A percentile compares a stretch with the other conserved stretches of the same genome.
Evolutionary conservation across 176 grass and related monocot genomes (phyloP).

Genomic region (Triticum timopheevii): DNA sequence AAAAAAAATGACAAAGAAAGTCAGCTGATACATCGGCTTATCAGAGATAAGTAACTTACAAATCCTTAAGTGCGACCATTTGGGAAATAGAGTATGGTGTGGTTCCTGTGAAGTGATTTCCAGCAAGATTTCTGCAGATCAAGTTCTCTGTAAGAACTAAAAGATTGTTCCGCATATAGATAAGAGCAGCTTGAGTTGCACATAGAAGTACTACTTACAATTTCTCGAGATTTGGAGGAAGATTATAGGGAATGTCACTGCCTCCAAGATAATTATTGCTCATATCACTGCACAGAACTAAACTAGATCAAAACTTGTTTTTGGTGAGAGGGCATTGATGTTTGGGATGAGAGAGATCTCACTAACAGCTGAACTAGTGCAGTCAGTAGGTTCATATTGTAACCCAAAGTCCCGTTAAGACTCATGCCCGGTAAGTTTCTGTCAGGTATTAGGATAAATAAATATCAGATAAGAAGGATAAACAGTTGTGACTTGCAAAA

Average conservation of each 20-base stretch:
- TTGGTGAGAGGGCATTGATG: background rate
- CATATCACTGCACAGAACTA: slow-evolving; percentile 63
- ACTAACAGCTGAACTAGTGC: slow-evolving; percentile 77
- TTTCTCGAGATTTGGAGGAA: slow-evolving; percentile 81
- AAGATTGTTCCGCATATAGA: background rate
- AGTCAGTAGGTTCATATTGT: slow-evolving; percentile 77
- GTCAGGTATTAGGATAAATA: slow-evolving; percentile 18
- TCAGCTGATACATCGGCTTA: background rate
- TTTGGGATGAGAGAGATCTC: background rate
- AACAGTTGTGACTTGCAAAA: background rate
- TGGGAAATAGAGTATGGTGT: slow-evolving; percentile 76
- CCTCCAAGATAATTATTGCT: slow-evolving; percentile 87
- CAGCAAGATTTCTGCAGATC: slow-evolving; percentile 70
- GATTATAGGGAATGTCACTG: slow-evolving; percentile 74
- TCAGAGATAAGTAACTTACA: slow-evolving; percentile 52
- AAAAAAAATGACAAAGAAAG: background rate
- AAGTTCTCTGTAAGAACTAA: slow-evolving; percentile 17
- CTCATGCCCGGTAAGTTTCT: slow-evolving; percentile 78
- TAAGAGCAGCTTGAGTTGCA: background rate
- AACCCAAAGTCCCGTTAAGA: slow-evolving; percentile 80
- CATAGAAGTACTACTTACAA: slow-evolving; percentile 46
- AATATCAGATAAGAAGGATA: slow-evolving; percentile 14
- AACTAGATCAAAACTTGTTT: slow-evolving; percentile 19
- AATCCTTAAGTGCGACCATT: slow-evolving; percentile 53
- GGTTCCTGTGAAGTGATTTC: slow-evolving; percentile 68